A percentile compares a stretch with the other conserved stretches of the same genome.
These are phyloP conservation scores for Blastobotrys buckinghamii DNA, from an alignment of 1,139 yeast genomes.

Conservation along the genomic window DNA sequence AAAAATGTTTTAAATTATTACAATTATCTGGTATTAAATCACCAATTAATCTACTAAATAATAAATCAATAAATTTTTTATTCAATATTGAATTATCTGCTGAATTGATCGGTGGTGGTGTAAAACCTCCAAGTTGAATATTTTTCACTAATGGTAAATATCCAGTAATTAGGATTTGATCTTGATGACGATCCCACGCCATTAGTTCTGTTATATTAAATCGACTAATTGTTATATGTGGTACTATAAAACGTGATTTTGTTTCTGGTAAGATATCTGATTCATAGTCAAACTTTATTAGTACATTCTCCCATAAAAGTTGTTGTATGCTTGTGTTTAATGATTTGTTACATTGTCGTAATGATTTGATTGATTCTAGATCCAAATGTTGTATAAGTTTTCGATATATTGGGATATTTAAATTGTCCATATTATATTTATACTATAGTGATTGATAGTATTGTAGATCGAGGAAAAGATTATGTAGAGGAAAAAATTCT, in stretches of 20 bases:
- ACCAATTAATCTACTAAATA: constrained; percentile 6
- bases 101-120: constrained; percentile 3
- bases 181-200: constrained; percentile 4
- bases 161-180: constrained; percentile 1
- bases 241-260: neutral
- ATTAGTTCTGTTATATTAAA: constrained; percentile 6
- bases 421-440: neutral
- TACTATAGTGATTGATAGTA: neutral
- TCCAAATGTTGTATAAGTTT: neutral
- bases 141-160: neutral
- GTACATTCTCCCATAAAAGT: neutral
- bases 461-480: neutral
- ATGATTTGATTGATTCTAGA: neutral
- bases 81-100: neutral
- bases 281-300: constrained; percentile 7
- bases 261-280: constrained; percentile 8
- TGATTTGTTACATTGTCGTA: neutral
- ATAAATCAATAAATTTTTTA: constrained; percentile 8
- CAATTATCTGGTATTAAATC: neutral
- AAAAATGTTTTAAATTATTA: constrained; percentile 1
- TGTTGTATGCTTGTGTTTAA: neutral
- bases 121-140: constrained; percentile 6
- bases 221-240: neutral
- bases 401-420: neutral
- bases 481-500: too few relatives aligned